Conservation (phyloP, 202 grass and related monocot genomes). For the Carex sylvatica region DNA sequence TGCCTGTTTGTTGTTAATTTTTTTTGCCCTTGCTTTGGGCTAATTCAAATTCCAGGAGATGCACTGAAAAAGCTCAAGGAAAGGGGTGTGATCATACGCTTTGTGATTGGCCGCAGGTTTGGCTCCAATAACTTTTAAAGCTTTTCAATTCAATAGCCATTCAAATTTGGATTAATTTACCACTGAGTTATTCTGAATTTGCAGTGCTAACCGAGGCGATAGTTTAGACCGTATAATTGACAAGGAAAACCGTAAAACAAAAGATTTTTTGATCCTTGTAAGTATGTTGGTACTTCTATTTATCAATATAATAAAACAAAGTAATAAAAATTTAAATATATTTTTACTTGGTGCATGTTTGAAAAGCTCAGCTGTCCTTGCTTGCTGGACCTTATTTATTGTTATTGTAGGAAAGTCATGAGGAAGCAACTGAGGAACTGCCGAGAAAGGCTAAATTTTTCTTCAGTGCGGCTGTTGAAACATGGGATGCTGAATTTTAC, state of each 20-base stretch:
- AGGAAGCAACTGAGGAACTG: conserved; percentile 82
- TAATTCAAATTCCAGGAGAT: conserved; percentile 59
- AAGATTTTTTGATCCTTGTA: conserved; percentile 97
- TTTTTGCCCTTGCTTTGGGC: background rate
- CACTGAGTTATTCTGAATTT: conserved; percentile 31
- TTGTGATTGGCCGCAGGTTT: conserved; percentile 98
- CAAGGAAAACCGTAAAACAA: conserved; percentile 65
- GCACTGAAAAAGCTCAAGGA: conserved; percentile 87
- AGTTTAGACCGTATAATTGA: conserved; percentile 93
- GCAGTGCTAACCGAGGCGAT: conserved; percentile 95
- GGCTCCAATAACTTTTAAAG: conserved; percentile 23
- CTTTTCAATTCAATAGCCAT: background rate
- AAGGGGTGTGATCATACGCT: conserved; percentile 83
- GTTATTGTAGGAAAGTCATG: conserved; percentile 74
- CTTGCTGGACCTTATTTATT: conserved; percentile 7
- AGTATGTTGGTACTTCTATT: conserved; percentile 32
- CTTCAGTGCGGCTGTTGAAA: conserved; percentile 72
- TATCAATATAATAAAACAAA: background rate
- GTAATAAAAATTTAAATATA: background rate
- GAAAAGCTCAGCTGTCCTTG: conserved; percentile 22
- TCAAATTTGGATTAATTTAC: background rate
- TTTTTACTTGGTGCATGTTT: background rate
- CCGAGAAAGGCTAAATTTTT: conserved; percentile 87
- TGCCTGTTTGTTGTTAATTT: background rate
- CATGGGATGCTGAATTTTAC: conserved; percentile 94